Conservation (phyloP, 2,329 filamentous ascomycete genomes). For the Fusarium pseudograminearum region DNA sequence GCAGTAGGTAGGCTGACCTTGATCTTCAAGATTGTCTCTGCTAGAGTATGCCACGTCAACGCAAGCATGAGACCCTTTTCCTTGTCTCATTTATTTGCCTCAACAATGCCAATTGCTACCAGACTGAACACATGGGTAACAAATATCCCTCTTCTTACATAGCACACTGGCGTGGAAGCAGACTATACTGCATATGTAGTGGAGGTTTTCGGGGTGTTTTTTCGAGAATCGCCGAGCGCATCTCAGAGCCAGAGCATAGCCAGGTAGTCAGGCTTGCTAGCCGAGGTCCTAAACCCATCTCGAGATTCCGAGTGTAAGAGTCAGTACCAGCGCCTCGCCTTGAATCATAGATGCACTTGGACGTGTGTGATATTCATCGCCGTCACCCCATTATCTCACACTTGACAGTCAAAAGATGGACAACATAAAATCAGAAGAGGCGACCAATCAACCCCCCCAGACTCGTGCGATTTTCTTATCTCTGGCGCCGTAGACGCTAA, state of each 20-base stretch:
- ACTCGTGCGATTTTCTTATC: constrained; percentile 54
- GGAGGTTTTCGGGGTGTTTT: constrained; percentile 27
- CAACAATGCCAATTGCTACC: constrained; percentile 19
- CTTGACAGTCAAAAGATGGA: constrained; percentile 53
- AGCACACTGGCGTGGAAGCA: constrained; percentile 44
- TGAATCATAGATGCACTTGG: constrained; percentile 29
- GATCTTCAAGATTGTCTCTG: constrained; percentile 24
- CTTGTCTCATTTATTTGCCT: constrained; percentile 33
- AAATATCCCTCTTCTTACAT: constrained; percentile 22
- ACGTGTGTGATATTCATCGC: constrained; percentile 33
- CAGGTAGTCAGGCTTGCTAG: not conserved
- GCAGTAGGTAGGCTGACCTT: constrained; percentile 19
- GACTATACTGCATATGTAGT: constrained; percentile 31
- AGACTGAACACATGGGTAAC: not conserved
- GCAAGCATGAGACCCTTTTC: constrained; percentile 24
- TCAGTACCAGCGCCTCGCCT: constrained; percentile 13
- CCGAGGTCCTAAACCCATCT: constrained; percentile 22
- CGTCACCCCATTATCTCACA: constrained; percentile 45
- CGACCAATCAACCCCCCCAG: constrained; percentile 54
- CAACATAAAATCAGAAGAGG: constrained; percentile 55
- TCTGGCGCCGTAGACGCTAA: constrained; percentile 36
- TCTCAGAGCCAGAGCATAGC: constrained; percentile 11
- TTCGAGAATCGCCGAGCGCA: constrained; percentile 38
- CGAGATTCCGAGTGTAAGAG: constrained; percentile 6
- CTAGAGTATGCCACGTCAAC: constrained; percentile 17